A percentile compares a stretch with the other conserved stretches of the same genome.
phyloP scores from a whole-genome alignment of 306 rosid genomes.

The Dryas alaskensis region DNA sequence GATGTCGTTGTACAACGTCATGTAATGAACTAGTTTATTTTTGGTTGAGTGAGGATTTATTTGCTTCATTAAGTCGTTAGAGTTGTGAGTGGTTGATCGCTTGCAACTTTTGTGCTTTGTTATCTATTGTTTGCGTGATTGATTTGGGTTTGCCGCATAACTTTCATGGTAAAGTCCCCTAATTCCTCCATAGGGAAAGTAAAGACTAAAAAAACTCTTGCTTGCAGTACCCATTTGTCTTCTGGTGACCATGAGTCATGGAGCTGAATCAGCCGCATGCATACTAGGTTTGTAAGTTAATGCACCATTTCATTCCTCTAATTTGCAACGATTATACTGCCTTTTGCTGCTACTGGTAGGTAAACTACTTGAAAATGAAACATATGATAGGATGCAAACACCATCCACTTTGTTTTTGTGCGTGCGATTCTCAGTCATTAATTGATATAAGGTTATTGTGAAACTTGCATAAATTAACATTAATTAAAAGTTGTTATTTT shows the following conservation, averaged over 20 bases:
- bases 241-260: neutral
- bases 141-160: neutral
- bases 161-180: neutral
- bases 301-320: neutral
- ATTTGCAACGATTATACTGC: neutral
- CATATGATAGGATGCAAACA: neutral
- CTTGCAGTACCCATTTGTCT: neutral
- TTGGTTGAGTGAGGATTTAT: neutral
- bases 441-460: neutral
- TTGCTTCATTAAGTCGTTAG: neutral
- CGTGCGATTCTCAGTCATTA: fast-evolving
- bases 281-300: neutral
- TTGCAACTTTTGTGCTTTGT: neutral
- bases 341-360: neutral
- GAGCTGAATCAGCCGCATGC: too few relatives aligned
- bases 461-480: too few relatives aligned
- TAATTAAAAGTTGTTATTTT: too few relatives aligned
- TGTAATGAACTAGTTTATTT: too few relatives aligned
- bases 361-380: neutral
- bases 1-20: neutral
- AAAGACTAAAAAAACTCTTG: too few relatives aligned
- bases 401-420: neutral
- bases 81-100: too few relatives aligned
- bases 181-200: neutral
- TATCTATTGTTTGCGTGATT: neutral